These are phyloP conservation scores for Penicillium atrosanguineum DNA, from an alignment of 495 filamentous ascomycete species.

Conservation along the genomic window DNA sequence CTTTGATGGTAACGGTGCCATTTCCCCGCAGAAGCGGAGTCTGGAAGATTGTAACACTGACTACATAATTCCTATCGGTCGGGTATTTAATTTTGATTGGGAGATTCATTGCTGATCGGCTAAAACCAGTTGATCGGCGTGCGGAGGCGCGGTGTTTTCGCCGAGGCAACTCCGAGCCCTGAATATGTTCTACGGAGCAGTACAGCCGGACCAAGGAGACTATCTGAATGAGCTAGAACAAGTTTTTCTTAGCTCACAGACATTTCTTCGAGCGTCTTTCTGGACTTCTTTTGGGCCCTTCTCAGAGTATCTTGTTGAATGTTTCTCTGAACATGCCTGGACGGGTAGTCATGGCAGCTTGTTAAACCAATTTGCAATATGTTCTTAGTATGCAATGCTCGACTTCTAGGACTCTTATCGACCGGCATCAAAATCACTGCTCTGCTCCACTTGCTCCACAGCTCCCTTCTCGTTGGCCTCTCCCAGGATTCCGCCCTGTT, in stretches of 20 bases:
- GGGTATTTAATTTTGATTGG: constrained; percentile 12
- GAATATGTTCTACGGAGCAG: no score
- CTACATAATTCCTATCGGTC: neutral
- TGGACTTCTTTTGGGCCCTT: no score
- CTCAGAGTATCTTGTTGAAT: no score
- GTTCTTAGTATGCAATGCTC: no score
- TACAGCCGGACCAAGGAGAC: no score
- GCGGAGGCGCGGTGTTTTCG: constrained; percentile 10
- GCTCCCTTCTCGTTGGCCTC: neutral
- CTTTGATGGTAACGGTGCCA: constrained; percentile 7
- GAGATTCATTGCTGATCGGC: constrained; percentile 1
- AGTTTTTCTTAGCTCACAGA: no score
- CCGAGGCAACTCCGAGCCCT: constrained; percentile 6
- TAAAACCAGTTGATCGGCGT: constrained; percentile 10
- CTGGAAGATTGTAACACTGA: neutral
- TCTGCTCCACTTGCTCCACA: constrained; percentile 3
- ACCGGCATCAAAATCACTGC: neutral
- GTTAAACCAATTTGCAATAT: no score
- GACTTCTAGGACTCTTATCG: neutral
- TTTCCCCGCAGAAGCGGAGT: constrained; percentile 14
- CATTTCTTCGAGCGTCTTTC: no score
- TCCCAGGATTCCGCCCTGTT: neutral
- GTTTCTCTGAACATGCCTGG: no score
- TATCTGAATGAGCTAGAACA: no score
- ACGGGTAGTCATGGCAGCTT: no score